Evolutionary conservation across 1,284 basidiomycete genomes (phyloP), one percentile per base, ranked within the genome.

Genomic region (Phenoliferia sp.): DNA sequence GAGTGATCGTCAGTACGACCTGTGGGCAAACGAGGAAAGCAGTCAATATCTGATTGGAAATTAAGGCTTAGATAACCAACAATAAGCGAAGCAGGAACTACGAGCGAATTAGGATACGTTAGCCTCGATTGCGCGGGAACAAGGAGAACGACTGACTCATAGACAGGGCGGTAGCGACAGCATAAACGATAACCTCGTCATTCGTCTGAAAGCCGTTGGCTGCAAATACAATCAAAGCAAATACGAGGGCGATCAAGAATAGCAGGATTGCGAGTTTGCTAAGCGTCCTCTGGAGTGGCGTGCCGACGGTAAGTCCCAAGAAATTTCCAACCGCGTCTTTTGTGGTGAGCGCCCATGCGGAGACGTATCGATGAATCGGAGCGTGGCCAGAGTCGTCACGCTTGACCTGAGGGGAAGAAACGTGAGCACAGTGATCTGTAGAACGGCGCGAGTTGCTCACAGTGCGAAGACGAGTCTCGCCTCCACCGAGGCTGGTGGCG

Each of bases 101-200:
- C 5, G 19, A 19, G 48, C 22, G 9, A 26, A 52, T n/a, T n/a
- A 52, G 7, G 19, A 12, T 12, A 44, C 12, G 39, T 44, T 22
- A 44, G 39, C 39, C 12, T 22, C 22, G 39, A 44, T 44, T 22
- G 39, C 39, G 39, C 39, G 39, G 22, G 39, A 44, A 22, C 39
- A 22, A 52, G n/a, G n/a, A n/a, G n/a, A n/a, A n/a, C n/a, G n/a
- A 52, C 48, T 6, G 22, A 52, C 48, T 79, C 76, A 85, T 83
- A 3, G 83, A 83, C 9, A 85, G 82, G 58, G 82, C 84, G 17
- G 82, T 82, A 7, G 83, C 82, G 54, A 84, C 82, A 44, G 81
- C 80, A 69, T 82, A 82, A 26, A 73, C 48, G 54, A 68, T 69
- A 29, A 69, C 66, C 62, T 68, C 71, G 35, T 63, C 62, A n/a